A percentile compares a stretch with the other conserved stretches of the same genome.
Evolutionary conservation across 441 rosid genomes (phyloP).

Genomic region (Breynia disticha): DNA sequence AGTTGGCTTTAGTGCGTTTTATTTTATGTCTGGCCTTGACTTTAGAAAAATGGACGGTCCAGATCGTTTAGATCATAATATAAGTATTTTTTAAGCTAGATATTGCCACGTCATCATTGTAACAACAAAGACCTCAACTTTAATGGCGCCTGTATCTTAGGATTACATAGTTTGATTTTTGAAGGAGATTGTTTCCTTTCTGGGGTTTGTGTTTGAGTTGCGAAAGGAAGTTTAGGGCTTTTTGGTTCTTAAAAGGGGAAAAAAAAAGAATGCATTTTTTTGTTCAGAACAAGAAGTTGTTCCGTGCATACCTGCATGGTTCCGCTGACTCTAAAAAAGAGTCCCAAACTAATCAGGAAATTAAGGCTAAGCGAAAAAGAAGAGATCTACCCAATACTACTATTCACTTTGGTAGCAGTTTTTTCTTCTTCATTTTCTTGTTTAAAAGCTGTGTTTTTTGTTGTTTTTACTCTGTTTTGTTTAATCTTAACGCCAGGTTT

Average conservation of each 20-base stretch:
- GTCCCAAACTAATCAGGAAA: conserved; percentile 9
- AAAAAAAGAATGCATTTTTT: too few relatives aligned
- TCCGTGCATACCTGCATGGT: conserved; percentile 4
- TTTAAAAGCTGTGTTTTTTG: background rate
- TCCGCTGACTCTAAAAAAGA: conserved; percentile 6
- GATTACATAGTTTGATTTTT: too few relatives aligned
- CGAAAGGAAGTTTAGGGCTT: conserved; percentile 8
- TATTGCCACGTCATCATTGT: conserved; percentile 6
- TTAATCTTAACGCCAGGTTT: too few relatives aligned
- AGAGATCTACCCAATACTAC: conserved; percentile 7
- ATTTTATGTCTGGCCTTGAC: background rate
- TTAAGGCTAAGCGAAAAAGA: conserved; percentile 16
- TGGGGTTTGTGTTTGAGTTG: background rate
- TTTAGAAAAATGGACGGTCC: conserved; percentile 4
- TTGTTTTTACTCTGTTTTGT: background rate
- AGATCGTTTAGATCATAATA: conserved; percentile 2
- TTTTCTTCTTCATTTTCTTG: background rate
- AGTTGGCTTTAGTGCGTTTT: too few relatives aligned
- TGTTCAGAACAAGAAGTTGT: too few relatives aligned
- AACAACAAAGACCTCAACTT: background rate
- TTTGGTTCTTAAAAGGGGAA: too few relatives aligned
- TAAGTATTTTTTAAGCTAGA: background rate
- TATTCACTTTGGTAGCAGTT: conserved; percentile 14
- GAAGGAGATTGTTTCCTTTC: background rate
- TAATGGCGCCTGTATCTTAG: too few relatives aligned